Base-by-base conservation (phyloP, 2,329 filamentous ascomycete genomes). In the Fusarium nodosum region DNA sequence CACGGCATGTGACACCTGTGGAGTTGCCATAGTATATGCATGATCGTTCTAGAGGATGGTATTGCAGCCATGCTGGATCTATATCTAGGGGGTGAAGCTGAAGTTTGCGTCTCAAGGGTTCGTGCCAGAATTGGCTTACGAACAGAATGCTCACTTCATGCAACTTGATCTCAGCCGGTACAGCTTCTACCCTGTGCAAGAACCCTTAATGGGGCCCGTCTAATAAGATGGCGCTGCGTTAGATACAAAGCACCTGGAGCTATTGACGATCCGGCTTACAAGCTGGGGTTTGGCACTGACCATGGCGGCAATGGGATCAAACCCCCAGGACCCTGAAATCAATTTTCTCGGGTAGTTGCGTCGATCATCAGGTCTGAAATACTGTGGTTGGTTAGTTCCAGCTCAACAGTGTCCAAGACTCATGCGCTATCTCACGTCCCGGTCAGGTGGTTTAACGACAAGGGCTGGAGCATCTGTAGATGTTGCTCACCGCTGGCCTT, bases 261-360 rank as follows among this genome's bases (percentile, higher is more conserved):
- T 71, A 64, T 56, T 46, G 54, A 64, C 42, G 48, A 56, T 41
- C 57, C 50, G 33, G 53, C 50, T 54, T 28, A 28, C 53, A 33
- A 59, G 55, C 47, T 56, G 54, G 54, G 58, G 56, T 60, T 64
- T 55, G 53, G 56, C 55, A 52, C 42, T 62, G 61, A 36, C 58
- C 57, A 65, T 67, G 54, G 65, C 45, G 53, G 60, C 54, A 57
- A 64, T 68, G 57, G 56, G 66, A 41, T 68, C 57, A 69, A 61
- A 39, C 50, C 61, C 57, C 56, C 64, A 56, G 62, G 67, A 69
- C 69, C 69, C 72, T 73, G 48, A 45, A 60, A 67, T 64, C 64
- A 44, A 31, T 34, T 65, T 47, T 53, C 22, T 55, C 45, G 47
- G 54, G 60, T 65, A 50, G 28, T 62, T 53, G 45, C 41, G 72